Percentiles rank a stretch among this genome's conserved stretches.
Conservation (phyloP, 1,139 yeast species). For the Blastobotrys indianensis region DNA sequence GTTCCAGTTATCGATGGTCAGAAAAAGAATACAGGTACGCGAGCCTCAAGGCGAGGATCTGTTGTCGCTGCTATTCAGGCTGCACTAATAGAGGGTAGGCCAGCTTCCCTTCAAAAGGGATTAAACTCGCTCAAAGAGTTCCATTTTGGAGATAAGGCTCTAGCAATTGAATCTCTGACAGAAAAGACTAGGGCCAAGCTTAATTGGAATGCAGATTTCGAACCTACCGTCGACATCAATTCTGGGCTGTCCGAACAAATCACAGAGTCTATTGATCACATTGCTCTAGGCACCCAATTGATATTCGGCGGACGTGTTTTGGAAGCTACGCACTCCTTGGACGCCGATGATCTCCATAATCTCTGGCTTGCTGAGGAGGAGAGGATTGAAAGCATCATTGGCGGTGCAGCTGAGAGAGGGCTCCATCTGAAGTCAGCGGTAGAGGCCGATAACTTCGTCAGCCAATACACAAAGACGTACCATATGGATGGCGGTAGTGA, state of each 20-base stretch:
- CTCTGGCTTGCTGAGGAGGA: constrained; percentile 11
- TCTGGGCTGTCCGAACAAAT: not conserved
- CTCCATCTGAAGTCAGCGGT: constrained; percentile 13
- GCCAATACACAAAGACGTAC: constrained; percentile 20
- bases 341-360: constrained; percentile 17
- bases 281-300: not conserved
- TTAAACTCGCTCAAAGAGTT: constrained; percentile 3
- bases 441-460: constrained; percentile 24
- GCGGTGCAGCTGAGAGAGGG: no score
- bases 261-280: not conserved
- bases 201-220: constrained; percentile 4
- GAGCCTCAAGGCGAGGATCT: constrained; percentile 3
- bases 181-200: not conserved
- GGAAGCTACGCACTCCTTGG: constrained; percentile 7
- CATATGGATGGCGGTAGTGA: constrained; percentile 16
- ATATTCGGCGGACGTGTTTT: constrained; percentile 19
- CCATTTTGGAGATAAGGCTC: constrained; percentile 4
- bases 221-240: not conserved
- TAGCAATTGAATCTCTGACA: not conserved
- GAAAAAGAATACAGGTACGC: constrained; percentile 5
- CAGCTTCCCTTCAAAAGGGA: constrained; percentile 1
- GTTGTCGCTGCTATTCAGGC: constrained; percentile 9
- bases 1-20: constrained; percentile 13
- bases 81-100: not conserved
- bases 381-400: no score